Evolutionary conservation across 176 grass and related monocot species (phyloP), one percentile per base, ranked within the genome.

Genomic region (Oryza nivara): DNA sequence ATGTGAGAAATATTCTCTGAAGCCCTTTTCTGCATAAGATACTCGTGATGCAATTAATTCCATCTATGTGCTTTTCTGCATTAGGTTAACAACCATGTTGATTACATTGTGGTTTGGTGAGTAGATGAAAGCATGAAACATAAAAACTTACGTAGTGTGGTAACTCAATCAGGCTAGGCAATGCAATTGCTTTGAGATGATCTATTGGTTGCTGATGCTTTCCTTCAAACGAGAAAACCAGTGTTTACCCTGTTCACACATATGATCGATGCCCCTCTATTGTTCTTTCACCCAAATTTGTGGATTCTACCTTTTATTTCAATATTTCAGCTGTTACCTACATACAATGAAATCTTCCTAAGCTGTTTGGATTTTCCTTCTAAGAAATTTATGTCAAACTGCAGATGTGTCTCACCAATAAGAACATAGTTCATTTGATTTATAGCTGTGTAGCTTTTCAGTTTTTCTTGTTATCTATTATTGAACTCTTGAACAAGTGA

Each of bases 1-100:
- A 83, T 86, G 79, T 32, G 41, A 79, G 11, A 80, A 47, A 48
- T 73, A 41, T 78, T 75, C 63, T 75, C 69, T 79, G 80, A 80
- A 69, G n/a, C 26, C 64, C 12, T 30, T 11, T 67, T 58, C 35
- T 36, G 43, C 2, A 34, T 14, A 6, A 38, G 79, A 7, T 34
- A 68, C 4, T 19, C 20, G 7, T 38, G 11, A 11, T 72, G 47
- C 7, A 38, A 25, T 56, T 35, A 49, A 12, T 66, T 67, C 4
- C 25, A 48, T 68, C 41, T 30, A 17, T 56, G 1, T 20, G 25
- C 9, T 1, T 41, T 70, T 74, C 23, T 12, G 0, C 20, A 56
- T 36, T 61, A 9, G 36, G 2, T 52, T 78, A 76, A 25, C 25
- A 25, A 4, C 35, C 8, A 3, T 34, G 45, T 63, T 68, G 12